Evolutionary conservation across 805 yeast species (phyloP).

Genomic region (Hagleromyces aurorensis): DNA sequence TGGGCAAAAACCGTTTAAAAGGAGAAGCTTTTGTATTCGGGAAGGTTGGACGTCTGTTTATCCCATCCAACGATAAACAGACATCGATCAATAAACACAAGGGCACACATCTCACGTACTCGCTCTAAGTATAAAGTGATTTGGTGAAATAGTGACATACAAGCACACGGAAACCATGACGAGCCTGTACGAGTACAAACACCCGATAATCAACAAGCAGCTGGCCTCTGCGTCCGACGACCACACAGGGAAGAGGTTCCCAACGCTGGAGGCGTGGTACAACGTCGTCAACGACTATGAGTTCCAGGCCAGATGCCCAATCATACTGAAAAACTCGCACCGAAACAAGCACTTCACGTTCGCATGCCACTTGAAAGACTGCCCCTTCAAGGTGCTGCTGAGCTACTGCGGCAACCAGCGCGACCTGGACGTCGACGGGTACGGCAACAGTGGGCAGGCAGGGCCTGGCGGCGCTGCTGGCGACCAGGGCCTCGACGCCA

Average conservation of each 20-base stretch:
- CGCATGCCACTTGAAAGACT: conserved; percentile 30
- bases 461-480: no score
- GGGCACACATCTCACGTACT: no score
- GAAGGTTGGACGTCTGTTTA: conserved; percentile 3
- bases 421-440: conserved; percentile 9
- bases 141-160: no score
- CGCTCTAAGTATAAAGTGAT: no score
- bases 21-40: no score
- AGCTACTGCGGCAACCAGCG: conserved; percentile 25
- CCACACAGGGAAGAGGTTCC: conserved; percentile 19
- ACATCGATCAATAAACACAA: conserved; percentile 3
- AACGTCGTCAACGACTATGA: conserved; percentile 31
- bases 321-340: conserved; percentile 31
- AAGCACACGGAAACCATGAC: conserved; percentile 17
- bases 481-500: conserved; percentile 6
- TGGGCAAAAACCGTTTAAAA: no score
- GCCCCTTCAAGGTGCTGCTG: conserved; percentile 28
- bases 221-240: conserved; percentile 21
- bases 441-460: no score
- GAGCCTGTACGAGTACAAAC: conserved; percentile 30
- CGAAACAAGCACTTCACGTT: conserved; percentile 31
- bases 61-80: conserved; percentile 15
- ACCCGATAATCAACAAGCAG: conserved; percentile 29
- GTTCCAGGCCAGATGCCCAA: conserved; percentile 31
- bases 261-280: conserved; percentile 28